Conservation (phyloP, 2,329 filamentous ascomycete genomes). For the Penicillium aurantiogriseum region DNA sequence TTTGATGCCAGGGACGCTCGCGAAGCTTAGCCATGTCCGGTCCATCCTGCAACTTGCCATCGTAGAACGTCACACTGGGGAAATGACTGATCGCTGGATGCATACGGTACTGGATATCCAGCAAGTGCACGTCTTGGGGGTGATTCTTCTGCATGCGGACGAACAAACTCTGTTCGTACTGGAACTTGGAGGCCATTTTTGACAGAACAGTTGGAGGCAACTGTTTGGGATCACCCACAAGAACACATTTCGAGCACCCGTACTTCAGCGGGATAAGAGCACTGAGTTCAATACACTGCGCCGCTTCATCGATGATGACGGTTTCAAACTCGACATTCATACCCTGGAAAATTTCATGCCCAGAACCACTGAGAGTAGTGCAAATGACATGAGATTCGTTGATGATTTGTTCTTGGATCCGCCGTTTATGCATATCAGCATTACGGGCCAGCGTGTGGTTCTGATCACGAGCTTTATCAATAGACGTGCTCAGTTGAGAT, state of each 20-base stretch:
- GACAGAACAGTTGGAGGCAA: constrained; percentile 94
- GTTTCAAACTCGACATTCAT: constrained; percentile 97
- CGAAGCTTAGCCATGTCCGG: constrained; percentile 76
- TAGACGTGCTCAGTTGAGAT: constrained; percentile 71
- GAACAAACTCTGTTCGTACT: constrained; percentile 97
- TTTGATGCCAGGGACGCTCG: constrained; percentile 79
- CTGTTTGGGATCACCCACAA: constrained; percentile 97
- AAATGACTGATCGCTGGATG: constrained; percentile 94
- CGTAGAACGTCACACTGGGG: constrained; percentile 89
- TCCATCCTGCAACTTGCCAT: constrained; percentile 81
- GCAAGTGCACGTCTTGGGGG: constrained; percentile 80
- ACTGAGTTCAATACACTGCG: constrained; percentile 95
- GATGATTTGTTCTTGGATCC: constrained; percentile 86
- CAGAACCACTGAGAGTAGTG: constrained; percentile 89
- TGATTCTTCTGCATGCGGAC: constrained; percentile 96
- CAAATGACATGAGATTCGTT: constrained; percentile 90
- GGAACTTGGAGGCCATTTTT: constrained; percentile 84
- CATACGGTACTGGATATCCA: constrained; percentile 99
- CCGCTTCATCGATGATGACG: constrained; percentile 96
- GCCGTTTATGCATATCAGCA: constrained; percentile 77
- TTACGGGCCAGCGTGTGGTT: constrained; percentile 79
- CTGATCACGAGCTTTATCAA: constrained; percentile 83
- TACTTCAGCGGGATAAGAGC: constrained; percentile 97
- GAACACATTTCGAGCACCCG: constrained; percentile 91
- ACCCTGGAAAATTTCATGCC: constrained; percentile 95